Percentiles rank a stretch among this genome's conserved stretches.
Conservation (phyloP, 2,329 filamentous ascomycete genomes). For the Juglanconis oblonga region DNA sequence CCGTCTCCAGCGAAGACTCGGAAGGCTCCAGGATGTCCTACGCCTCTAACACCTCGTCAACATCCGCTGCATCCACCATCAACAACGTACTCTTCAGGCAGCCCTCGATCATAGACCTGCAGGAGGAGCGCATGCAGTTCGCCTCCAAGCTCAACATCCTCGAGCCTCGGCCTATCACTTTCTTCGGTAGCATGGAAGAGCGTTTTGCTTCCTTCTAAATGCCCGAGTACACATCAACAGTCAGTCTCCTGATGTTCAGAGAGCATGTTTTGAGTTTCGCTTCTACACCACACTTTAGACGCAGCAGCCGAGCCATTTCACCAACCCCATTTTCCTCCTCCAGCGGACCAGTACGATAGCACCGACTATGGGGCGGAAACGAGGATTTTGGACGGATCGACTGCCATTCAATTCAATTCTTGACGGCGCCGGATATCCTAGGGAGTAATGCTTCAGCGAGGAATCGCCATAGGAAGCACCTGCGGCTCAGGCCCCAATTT, state of each 20-base stretch:
- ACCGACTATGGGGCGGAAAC: slow-evolving; percentile 15
- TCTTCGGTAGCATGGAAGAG: slow-evolving; percentile 63
- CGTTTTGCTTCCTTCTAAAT: slow-evolving; percentile 45
- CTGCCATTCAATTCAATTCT: slow-evolving; percentile 11
- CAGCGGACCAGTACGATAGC: not conserved
- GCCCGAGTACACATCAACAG: not conserved
- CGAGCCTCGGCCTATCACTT: slow-evolving; percentile 60
- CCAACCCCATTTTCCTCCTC: not conserved
- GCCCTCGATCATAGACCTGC: slow-evolving; percentile 54
- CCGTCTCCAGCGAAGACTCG: slow-evolving; percentile 40
- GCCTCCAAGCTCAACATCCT: slow-evolving; percentile 53
- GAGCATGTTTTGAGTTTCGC: slow-evolving; percentile 9
- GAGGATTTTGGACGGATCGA: not conserved
- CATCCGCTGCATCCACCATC: slow-evolving; percentile 47
- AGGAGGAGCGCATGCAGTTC: slow-evolving; percentile 55
- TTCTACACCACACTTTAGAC: slow-evolving; percentile 2
- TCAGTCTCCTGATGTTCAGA: not conserved
- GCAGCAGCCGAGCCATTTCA: slow-evolving; percentile 6
- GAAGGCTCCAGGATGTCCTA: slow-evolving; percentile 38
- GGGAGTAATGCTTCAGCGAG: not conserved
- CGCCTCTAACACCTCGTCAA: slow-evolving; percentile 42
- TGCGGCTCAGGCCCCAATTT: not conserved
- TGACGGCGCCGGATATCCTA: slow-evolving; percentile 7
- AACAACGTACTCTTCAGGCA: slow-evolving; percentile 59
- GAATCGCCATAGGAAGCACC: not conserved